phyloP scores from a whole-genome alignment of 2,329 filamentous ascomycete genomes.

The Alternaria angustiovoidea region DNA sequence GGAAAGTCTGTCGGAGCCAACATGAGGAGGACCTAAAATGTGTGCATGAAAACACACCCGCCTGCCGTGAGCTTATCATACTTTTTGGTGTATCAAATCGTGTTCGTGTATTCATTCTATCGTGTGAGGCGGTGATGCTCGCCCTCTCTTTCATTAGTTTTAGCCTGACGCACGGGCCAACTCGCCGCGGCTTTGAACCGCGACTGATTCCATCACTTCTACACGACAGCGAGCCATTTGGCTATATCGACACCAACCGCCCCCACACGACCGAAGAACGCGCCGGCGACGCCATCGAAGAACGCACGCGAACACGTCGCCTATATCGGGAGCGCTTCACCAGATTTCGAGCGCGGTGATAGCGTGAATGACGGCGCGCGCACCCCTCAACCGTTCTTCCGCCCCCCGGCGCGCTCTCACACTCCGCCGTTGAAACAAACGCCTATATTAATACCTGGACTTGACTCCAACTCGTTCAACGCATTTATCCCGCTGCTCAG shows the following conservation, averaged over 20 bases:
- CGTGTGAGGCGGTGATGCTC: background rate
- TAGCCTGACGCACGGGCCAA: conserved; percentile 15
- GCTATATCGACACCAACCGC: conserved; percentile 17
- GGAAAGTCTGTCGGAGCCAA: background rate
- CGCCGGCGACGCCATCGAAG: background rate
- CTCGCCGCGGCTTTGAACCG: conserved; percentile 14
- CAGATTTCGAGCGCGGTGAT: conserved; percentile 14
- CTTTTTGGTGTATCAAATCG: background rate
- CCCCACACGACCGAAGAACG: background rate
- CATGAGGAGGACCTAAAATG: background rate
- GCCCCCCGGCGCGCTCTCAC: conserved; percentile 27
- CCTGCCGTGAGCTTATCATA: background rate
- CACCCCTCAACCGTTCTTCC: conserved; percentile 23
- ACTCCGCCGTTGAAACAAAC: conserved; percentile 2
- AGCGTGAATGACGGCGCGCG: conserved; percentile 34
- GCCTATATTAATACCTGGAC: conserved; percentile 10
- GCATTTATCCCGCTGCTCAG: background rate
- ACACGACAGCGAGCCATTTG: conserved; percentile 31
- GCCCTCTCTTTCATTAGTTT: background rate
- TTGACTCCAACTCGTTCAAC: background rate
- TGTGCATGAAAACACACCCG: background rate
- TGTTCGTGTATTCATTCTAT: background rate
- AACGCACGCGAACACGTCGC: background rate
- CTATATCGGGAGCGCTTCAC: background rate
- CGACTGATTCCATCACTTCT: conserved; percentile 22